Evolutionary conservation across 2,329 filamentous ascomycete genomes (phyloP).

Genomic region (Parasarocladium wereldwijsianum): DNA sequence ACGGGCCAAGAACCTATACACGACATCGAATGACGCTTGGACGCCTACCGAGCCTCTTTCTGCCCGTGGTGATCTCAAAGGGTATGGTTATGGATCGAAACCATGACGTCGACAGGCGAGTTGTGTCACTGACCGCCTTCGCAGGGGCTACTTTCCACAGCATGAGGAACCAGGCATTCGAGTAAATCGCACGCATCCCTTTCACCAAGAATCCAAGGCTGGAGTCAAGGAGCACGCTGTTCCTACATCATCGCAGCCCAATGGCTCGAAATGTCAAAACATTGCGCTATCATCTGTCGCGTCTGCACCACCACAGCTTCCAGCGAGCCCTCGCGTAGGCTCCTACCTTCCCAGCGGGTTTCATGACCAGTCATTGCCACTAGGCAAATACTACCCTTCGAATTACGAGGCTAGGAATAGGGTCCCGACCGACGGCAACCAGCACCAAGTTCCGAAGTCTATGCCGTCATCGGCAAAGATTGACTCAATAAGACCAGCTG

Average conservation of each 20-base stretch:
- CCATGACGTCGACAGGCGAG: background rate
- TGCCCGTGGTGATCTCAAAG: constrained; percentile 41
- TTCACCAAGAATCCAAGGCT: constrained; percentile 27
- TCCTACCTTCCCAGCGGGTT: constrained; percentile 36
- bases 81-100: constrained; percentile 26
- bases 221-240: too few relatives aligned
- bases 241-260: too few relatives aligned
- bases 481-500: constrained; percentile 12
- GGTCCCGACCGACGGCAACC: constrained; percentile 9
- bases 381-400: constrained; percentile 50
- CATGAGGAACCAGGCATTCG: constrained; percentile 38
- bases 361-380: constrained; percentile 30
- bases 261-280: too few relatives aligned
- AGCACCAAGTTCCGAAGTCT: constrained; percentile 12
- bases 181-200: constrained; percentile 35
- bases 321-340: constrained; percentile 21
- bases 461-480: constrained; percentile 19
- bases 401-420: constrained; percentile 36
- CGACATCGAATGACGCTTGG: constrained; percentile 15
- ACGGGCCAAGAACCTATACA: constrained; percentile 7
- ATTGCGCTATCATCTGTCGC: too few relatives aligned
- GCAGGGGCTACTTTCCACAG: constrained; percentile 44
- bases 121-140: constrained; percentile 3
- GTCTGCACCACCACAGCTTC: background rate
- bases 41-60: constrained; percentile 36